A percentile compares a stretch with the other conserved stretches of the same genome.
These are phyloP conservation scores for Bretschneidera sinensis DNA, from an alignment of 345 rosid species.

Conservation along the genomic window DNA sequence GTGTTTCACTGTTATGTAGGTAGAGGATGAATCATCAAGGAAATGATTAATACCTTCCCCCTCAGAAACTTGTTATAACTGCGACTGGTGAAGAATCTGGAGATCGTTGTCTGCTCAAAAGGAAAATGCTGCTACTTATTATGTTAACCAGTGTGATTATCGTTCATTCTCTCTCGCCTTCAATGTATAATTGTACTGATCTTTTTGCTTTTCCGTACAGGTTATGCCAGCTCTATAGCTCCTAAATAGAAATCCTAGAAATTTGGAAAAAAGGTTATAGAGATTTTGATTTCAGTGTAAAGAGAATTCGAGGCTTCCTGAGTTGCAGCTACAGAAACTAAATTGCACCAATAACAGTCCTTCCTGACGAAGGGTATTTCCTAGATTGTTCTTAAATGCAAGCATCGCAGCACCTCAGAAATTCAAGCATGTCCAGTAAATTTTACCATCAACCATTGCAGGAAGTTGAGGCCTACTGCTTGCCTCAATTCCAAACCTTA, in stretches of 20 bases:
- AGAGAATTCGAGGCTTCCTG: not conserved
- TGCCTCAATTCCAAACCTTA: constrained; percentile 35
- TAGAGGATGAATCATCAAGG: too few relatives aligned
- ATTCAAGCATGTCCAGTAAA: constrained; percentile 39
- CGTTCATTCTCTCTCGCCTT: not conserved
- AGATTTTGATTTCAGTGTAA: constrained; percentile 10
- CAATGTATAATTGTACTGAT: not conserved
- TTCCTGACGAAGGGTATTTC: too few relatives aligned
- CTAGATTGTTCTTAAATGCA: constrained; percentile 26
- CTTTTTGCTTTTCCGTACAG: constrained; percentile 19
- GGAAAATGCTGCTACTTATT: too few relatives aligned
- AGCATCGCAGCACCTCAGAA: constrained; percentile 29
- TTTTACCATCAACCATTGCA: constrained; percentile 32
- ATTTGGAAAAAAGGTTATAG: not conserved
- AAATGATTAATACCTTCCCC: too few relatives aligned
- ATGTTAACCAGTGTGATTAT: not conserved
- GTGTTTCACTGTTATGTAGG: too few relatives aligned
- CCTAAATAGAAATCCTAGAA: not conserved
- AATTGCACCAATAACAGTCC: not conserved
- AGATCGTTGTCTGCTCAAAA: too few relatives aligned
- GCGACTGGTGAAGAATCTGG: not conserved
- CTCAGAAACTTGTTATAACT: too few relatives aligned
- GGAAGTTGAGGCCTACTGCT: constrained; percentile 37
- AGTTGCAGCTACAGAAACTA: not conserved
- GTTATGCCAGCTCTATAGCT: not conserved